Percentiles rank a stretch among this genome's conserved stretches.
These are phyloP conservation scores for Yamadazyma taylorii DNA, from an alignment of 1,139 yeast species.

Conservation along the genomic window DNA sequence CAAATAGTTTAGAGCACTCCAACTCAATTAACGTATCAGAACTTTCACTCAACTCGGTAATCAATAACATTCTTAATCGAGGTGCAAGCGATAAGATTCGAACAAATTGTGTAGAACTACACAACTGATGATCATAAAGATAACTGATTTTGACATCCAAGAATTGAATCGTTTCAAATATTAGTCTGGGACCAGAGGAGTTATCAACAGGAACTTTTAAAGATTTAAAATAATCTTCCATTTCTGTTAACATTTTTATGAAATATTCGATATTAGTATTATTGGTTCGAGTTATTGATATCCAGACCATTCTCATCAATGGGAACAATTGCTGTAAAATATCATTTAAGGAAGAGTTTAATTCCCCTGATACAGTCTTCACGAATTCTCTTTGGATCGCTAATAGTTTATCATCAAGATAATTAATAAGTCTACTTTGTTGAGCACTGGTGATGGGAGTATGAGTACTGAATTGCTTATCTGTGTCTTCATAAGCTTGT, in stretches of 20 bases:
- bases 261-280: constrained; percentile 62
- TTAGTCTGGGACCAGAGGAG: too few relatives aligned
- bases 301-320: constrained; percentile 58
- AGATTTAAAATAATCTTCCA: constrained; percentile 59
- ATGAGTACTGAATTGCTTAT: constrained; percentile 9
- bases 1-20: constrained; percentile 40
- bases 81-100: constrained; percentile 48
- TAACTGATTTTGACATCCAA: constrained; percentile 14
- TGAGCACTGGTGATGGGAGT: constrained; percentile 32
- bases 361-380: constrained; percentile 50
- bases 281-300: constrained; percentile 34
- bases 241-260: constrained; percentile 61
- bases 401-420: constrained; percentile 59
- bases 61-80: constrained; percentile 40
- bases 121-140: constrained; percentile 12
- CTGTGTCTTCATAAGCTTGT: constrained; percentile 10
- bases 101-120: constrained; percentile 46
- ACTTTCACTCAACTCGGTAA: constrained; percentile 10
- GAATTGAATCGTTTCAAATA: constrained; percentile 15
- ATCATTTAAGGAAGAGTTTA: constrained; percentile 34
- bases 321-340: constrained; percentile 47
- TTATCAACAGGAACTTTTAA: constrained; percentile 31
- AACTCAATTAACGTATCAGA: constrained; percentile 22
- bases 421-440: constrained; percentile 60
- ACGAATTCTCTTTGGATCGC: constrained; percentile 64